Evolutionary conservation across 2,329 filamentous ascomycete genomes (phyloP), one percentile per base, ranked within the genome.

Genomic region (Calycina herbarum): DNA sequence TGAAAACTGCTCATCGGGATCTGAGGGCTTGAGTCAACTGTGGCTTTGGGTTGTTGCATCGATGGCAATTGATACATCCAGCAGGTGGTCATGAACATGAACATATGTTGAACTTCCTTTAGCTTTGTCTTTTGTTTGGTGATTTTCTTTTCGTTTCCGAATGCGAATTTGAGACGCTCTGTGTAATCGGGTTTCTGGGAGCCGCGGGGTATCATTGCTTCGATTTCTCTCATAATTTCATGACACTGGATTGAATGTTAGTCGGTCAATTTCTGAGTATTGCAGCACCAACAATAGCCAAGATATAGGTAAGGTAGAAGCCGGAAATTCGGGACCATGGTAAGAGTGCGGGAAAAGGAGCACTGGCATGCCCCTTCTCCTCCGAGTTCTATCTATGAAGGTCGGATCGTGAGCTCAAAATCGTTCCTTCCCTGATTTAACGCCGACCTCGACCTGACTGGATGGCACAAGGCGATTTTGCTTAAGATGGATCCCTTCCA

Each of bases 31-130:
- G n/a, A 48, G 10, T 29, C 20, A 1, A 51, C 20, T n/a, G 31
- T 29, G 5, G 38, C n/a, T 45, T 40, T 40, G 6, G 20, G 6
- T 5, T 58, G 29, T 20, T 35, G 42, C 42, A 51, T 17, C n/a
- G 61, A 38, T 31, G 64, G 64, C 5, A 68, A 58, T 33, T 66
- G 61, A 31, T 64, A 68, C 59, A 66, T 66, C 66, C 66, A 68
- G 42, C 64, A 66, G 15, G 66, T 68, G 5, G 66, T 66, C 66
- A 68, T 68, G 59, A 68, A 68, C 66, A 68, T 68, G 24, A 68
- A 62, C 66, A 68, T 68, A 45, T 68, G 66, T 48, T 68, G 66
- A 1, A 66, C 62, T 35, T 68, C 54, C 38, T 66, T 68, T 1
- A 68, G 51, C 10, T 57, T 62, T 17, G 66, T 64, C 42, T 68